Evolutionary conservation across 176 grass and related monocot genomes (phyloP).

Genomic region (Bonia amplexicaulis): DNA sequence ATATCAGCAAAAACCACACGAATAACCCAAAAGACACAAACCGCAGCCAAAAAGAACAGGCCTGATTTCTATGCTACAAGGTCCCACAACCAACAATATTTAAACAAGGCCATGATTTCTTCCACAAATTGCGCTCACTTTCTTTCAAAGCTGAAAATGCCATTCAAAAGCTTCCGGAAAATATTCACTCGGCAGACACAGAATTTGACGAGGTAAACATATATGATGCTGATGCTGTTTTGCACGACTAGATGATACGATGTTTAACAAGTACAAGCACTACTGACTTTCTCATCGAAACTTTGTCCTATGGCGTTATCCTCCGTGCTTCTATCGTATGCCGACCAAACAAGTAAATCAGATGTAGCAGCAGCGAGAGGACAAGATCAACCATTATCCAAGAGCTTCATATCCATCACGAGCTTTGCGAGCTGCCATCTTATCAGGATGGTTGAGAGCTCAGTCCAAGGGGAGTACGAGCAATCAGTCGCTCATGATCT

Average conservation of each 20-base stretch:
- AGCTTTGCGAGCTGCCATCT: constrained; percentile 5
- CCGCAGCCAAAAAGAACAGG: no score
- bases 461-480: not conserved
- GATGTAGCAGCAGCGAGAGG: not conserved
- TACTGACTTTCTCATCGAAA: not conserved
- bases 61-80: not conserved
- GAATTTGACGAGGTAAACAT: not conserved
- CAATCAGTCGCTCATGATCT: constrained; percentile 59
- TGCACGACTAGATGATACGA: not conserved
- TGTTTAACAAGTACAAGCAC: not conserved
- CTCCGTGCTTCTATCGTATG: not conserved
- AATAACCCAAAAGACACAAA: no score
- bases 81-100: not conserved
- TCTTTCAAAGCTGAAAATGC: not conserved
- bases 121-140: not conserved
- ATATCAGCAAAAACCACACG: no score
- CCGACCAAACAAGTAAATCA: not conserved
- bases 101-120: not conserved
- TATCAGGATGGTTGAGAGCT: not conserved
- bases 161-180: not conserved
- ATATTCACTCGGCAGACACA: not conserved
- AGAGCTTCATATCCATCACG: not conserved
- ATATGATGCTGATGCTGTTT: not conserved
- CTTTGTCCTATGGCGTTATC: not conserved
- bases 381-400: not conserved